Percentiles rank a stretch among this genome's conserved stretches.
Conservation (phyloP, 1,284 basidiomycete species). For the Cutaneotrichosporon mucoides region DNA sequence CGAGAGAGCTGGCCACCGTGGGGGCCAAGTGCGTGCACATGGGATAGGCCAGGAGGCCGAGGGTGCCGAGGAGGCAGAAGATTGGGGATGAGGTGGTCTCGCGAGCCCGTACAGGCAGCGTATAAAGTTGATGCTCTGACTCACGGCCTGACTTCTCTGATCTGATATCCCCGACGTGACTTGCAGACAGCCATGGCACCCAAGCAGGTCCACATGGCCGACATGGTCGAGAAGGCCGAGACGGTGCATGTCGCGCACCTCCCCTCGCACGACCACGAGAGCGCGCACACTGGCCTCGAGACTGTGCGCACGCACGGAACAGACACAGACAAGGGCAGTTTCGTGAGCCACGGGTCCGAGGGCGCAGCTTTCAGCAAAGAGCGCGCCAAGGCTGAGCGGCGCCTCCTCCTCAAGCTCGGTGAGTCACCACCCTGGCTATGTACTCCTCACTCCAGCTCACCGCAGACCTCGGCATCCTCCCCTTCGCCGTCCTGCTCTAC, state of each 20-base stretch:
- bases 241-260: constrained; percentile 4
- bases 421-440: background rate
- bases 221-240: background rate
- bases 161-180: background rate
- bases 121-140: too few relatives aligned
- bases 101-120: too few relatives aligned
- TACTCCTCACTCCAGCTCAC: too few relatives aligned
- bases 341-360: constrained; percentile 29
- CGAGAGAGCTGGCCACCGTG: too few relatives aligned
- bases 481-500: constrained; percentile 50
- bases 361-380: constrained; percentile 31
- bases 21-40: too few relatives aligned
- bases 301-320: background rate
- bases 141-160: background rate
- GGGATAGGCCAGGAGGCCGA: too few relatives aligned
- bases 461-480: constrained; percentile 45
- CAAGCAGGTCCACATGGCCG: constrained; percentile 9
- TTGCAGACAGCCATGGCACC: background rate
- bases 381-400: constrained; percentile 33
- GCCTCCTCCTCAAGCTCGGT: constrained; percentile 66
- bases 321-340: constrained; percentile 34
- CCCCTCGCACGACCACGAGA: background rate
- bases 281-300: too few relatives aligned
- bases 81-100: too few relatives aligned
- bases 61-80: too few relatives aligned